A percentile compares a stretch with the other conserved stretches of the same genome.
Conservation (phyloP, 441 rosid genomes). For the Brassica balearica region DNA sequence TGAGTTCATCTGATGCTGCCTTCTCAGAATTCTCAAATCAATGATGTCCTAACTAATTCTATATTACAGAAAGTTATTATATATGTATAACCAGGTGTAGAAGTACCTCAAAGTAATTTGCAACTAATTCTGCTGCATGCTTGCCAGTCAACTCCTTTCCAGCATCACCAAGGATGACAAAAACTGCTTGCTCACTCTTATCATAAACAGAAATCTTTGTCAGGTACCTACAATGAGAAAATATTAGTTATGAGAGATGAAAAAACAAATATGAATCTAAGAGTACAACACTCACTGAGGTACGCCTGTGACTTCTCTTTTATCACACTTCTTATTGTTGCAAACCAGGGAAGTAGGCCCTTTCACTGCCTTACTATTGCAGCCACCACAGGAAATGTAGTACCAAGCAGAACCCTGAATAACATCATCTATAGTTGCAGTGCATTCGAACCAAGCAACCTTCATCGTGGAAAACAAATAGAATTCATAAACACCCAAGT, state of each 20-base stretch:
- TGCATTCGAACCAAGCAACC: neutral
- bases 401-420: neutral
- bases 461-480: neutral
- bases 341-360: neutral
- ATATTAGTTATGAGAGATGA: too few species aligned
- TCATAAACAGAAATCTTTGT: neutral
- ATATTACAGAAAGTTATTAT: too few species aligned
- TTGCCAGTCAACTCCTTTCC: neutral
- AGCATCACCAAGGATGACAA: neutral
- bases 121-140: neutral
- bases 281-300: neutral
- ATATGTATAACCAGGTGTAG: too few species aligned
- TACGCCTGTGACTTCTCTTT: neutral
- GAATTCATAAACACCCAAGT: neutral
- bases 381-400: neutral
- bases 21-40: too few species aligned
- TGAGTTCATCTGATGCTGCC: too few species aligned
- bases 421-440: neutral
- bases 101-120: neutral
- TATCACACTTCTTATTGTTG: neutral
- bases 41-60: too few species aligned
- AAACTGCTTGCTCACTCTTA: neutral
- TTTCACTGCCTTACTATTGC: neutral
- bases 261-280: neutral
- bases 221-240: neutral